Evolutionary conservation across 768 basidiomycete genomes (phyloP).

Genomic region (Amanita phalloides): DNA sequence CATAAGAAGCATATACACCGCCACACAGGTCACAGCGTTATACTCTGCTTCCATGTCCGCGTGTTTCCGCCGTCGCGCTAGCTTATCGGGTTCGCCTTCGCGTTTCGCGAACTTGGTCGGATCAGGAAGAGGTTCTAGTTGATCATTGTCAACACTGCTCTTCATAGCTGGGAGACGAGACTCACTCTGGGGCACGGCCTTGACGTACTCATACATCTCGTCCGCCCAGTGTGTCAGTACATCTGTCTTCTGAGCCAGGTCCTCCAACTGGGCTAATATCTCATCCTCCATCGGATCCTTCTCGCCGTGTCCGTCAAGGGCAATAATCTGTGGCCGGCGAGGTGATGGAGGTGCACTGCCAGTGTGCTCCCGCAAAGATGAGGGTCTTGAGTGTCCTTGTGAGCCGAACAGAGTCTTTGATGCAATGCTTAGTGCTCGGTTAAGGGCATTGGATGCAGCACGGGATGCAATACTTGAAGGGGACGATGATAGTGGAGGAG

Average conservation of each 20-base stretch:
- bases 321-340: conserved; percentile 42
- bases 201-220: conserved; percentile 85
- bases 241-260: conserved; percentile 92
- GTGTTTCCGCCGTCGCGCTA: conserved; percentile 56
- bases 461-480: conserved; percentile 52
- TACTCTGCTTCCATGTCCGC: conserved; percentile 75
- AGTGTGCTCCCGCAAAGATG: conserved; percentile 28
- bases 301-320: conserved; percentile 31
- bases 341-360: conserved; percentile 37
- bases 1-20: conserved; percentile 87
- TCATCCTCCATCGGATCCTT: conserved; percentile 73
- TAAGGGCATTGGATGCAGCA: conserved; percentile 61
- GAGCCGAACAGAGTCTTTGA: conserved; percentile 75
- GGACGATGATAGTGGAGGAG: conserved; percentile 53
- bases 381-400: conserved; percentile 21
- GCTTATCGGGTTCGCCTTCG: conserved; percentile 63
- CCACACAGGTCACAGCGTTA: conserved; percentile 77
- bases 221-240: conserved; percentile 92
- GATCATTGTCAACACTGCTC: conserved; percentile 5
- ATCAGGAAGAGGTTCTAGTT: conserved; percentile 68
- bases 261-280: conserved; percentile 72
- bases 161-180: conserved; percentile 9
- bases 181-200: conserved; percentile 76
- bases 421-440: conserved; percentile 70
- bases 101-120: conserved; percentile 64